phyloP scores from a whole-genome alignment of 495 filamentous ascomycete genomes.

The Neurospora sp. region DNA sequence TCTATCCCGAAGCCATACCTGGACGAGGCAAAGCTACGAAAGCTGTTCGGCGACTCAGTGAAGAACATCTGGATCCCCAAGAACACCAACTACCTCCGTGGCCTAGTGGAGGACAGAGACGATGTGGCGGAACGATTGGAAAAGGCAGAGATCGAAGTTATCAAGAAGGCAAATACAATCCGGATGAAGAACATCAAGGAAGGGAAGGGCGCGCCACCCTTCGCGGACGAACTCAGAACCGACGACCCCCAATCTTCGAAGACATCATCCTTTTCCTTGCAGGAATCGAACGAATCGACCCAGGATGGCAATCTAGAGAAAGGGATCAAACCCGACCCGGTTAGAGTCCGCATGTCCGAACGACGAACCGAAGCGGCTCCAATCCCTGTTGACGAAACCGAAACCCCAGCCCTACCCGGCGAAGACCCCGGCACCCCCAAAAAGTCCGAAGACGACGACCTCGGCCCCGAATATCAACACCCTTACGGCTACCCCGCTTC shows the following conservation, averaged over 20 bases:
- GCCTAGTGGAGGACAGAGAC: conserved; percentile 50
- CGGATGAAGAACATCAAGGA: conserved; percentile 38
- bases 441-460: conserved; percentile 5
- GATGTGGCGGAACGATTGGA: conserved; percentile 51
- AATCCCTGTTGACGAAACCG: background rate
- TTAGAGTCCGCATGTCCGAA: background rate
- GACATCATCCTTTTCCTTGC: conserved; percentile 4
- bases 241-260: background rate
- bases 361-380: background rate
- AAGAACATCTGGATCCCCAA: conserved; percentile 52
- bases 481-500: conserved; percentile 31
- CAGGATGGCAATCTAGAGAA: background rate
- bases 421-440: conserved; percentile 5
- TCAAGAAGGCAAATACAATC: conserved; percentile 47
- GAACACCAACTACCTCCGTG: conserved; percentile 44
- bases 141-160: conserved; percentile 54
- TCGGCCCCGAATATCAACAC: conserved; percentile 18
- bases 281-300: background rate
- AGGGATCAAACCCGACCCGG: background rate
- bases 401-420: background rate
- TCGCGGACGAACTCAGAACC: conserved; percentile 22
- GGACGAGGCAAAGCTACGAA: conserved; percentile 44
- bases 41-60: conserved; percentile 50
- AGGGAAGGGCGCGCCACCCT: background rate
- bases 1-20: conserved; percentile 52